Conservation (phyloP, 202 grass and related monocot species). For the Hordeum pubiflorum region DNA sequence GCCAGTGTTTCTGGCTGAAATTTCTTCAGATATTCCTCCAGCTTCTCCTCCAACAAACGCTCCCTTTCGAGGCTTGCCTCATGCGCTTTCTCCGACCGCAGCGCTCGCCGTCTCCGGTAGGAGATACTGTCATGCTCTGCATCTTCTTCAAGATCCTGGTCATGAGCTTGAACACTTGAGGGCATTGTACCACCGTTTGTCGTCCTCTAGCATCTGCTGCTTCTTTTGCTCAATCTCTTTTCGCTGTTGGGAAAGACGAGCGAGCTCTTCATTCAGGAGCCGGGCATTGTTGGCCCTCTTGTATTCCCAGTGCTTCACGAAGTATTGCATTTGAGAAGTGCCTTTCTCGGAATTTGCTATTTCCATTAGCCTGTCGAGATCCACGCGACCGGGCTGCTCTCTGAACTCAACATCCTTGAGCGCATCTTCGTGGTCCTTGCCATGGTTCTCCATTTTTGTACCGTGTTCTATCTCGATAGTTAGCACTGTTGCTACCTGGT, state of each 20-base stretch:
- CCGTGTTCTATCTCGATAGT: not conserved
- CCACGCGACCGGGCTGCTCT: conserved; percentile 33
- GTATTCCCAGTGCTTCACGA: conserved; percentile 65
- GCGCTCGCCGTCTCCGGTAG: conserved; percentile 58
- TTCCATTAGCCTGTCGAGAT: conserved; percentile 46
- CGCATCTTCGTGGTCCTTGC: conserved; percentile 32
- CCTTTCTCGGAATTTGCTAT: conserved; percentile 58
- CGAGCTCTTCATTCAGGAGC: conserved; percentile 64
- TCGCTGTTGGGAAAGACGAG: conserved; percentile 43
- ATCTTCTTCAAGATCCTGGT: conserved; percentile 41
- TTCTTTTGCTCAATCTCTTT: conserved; percentile 70
- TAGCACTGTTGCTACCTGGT: not conserved
- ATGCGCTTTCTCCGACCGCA: conserved; percentile 44
- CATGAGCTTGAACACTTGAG: conserved; percentile 28
- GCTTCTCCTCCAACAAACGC: conserved; percentile 37
- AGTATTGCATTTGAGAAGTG: conserved; percentile 44
- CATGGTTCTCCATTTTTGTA: conserved; percentile 53
- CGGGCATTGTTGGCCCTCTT: conserved; percentile 39
- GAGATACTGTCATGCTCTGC: conserved; percentile 35
- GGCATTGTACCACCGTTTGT: conserved; percentile 51
- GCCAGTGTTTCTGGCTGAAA: conserved; percentile 44
- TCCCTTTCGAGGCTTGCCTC: conserved; percentile 62
- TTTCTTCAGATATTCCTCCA: conserved; percentile 52
- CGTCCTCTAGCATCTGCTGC: conserved; percentile 58
- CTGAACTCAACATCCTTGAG: conserved; percentile 49